A percentile compares a stretch with the other conserved stretches of the same genome.
phyloP scores from a whole-genome alignment of 495 filamentous ascomycete genomes.

The Penicillium argentinense region DNA sequence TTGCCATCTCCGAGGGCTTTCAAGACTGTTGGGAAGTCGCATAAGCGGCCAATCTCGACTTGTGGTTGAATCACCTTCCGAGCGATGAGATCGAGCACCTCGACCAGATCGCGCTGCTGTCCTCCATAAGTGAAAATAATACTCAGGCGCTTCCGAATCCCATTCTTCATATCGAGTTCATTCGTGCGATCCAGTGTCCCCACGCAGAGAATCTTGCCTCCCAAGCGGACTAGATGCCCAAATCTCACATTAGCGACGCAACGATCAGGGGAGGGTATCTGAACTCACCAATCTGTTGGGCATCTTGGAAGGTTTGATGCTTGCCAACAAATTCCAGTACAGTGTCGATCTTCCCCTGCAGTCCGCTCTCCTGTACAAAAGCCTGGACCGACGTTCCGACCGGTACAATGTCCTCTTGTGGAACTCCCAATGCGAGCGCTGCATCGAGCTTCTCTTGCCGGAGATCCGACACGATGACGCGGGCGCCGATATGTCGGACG shows the following conservation, averaged over 20 bases:
- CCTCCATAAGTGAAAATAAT: conserved; percentile 28
- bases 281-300: conserved; percentile 17
- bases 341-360: conserved; percentile 19
- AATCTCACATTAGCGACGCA: background rate
- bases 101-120: conserved; percentile 20
- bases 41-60: conserved; percentile 11
- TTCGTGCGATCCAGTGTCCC: conserved; percentile 19
- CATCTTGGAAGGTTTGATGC: conserved; percentile 20
- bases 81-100: conserved; percentile 20
- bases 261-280: no score
- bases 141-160: conserved; percentile 24
- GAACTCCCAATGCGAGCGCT: conserved; percentile 12
- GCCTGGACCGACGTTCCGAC: conserved; percentile 12
- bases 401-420: conserved; percentile 18
- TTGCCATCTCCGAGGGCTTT: conserved; percentile 17
- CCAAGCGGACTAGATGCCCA: conserved; percentile 8
- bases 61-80: conserved; percentile 14
- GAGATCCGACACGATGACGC: conserved; percentile 21
- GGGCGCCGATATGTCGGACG: conserved; percentile 16
- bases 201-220: conserved; percentile 23
- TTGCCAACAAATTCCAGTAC: conserved; percentile 23
- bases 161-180: conserved; percentile 24
- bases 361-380: conserved; percentile 10
- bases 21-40: conserved; percentile 19
- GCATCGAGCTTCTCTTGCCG: conserved; percentile 19